A percentile compares a stretch with the other conserved stretches of the same genome.
Evolutionary conservation across 2,329 filamentous ascomycete species (phyloP).

Genomic region (Samsoniella hepiali): DNA sequence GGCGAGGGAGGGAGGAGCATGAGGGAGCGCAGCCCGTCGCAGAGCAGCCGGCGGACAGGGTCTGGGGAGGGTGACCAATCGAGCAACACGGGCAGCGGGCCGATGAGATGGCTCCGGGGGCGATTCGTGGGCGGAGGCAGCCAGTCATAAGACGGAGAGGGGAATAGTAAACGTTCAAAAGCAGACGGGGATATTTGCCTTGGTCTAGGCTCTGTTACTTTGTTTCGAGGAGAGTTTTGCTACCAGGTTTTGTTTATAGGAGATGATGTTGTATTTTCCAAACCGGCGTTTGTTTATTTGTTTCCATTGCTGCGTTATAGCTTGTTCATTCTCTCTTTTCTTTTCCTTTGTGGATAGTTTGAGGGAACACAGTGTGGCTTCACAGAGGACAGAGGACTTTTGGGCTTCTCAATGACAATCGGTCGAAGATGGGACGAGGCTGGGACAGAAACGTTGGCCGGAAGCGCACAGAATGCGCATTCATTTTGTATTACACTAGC

Average conservation of each 20-base stretch:
- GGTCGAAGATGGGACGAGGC: neutral
- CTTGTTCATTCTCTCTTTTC: neutral
- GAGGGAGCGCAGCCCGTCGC: conserved; percentile 39
- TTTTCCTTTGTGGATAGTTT: neutral
- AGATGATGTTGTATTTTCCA: neutral
- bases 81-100: conserved; percentile 33
- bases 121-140: conserved; percentile 34
- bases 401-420: neutral
- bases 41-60: conserved; percentile 32
- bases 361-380: neutral
- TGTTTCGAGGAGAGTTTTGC: neutral
- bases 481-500: conserved; percentile 12
- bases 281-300: neutral
- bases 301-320: neutral
- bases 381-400: neutral
- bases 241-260: neutral
- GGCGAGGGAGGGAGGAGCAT: conserved; percentile 32
- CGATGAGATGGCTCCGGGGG: conserved; percentile 44
- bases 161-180: neutral
- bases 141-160: neutral
- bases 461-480: neutral
- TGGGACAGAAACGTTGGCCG: neutral
- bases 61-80: conserved; percentile 30
- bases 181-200: neutral
- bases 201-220: neutral